Evolutionary conservation across 1,284 basidiomycete species (phyloP).

Genomic region (Cystobasidium slooffiae): DNA sequence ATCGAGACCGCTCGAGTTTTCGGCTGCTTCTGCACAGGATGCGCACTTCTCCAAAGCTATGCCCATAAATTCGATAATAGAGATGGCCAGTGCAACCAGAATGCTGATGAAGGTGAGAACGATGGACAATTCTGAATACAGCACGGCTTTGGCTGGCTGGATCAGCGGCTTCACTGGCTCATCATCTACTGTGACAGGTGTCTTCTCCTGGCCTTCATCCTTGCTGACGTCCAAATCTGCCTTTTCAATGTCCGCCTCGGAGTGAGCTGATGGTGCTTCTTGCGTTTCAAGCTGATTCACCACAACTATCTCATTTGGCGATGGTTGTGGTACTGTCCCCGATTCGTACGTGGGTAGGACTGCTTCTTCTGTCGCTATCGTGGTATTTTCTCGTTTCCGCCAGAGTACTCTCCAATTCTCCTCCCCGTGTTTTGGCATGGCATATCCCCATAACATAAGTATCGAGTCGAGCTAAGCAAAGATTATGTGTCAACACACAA

Average conservation of each 20-base stretch:
- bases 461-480: conserved; percentile 52
- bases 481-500: neutral
- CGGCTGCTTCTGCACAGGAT: conserved; percentile 54
- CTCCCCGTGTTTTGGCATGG: conserved; percentile 42
- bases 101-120: conserved; percentile 50
- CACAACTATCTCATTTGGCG: too few relatives aligned
- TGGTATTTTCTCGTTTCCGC: conserved; percentile 6
- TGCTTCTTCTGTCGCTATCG: neutral
- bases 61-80: conserved; percentile 57
- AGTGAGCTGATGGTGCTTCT: too few relatives aligned
- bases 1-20: conserved; percentile 54
- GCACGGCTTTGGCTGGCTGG: neutral
- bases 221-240: conserved; percentile 12
- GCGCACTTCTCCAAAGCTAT: conserved; percentile 55
- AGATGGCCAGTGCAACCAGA: conserved; percentile 55
- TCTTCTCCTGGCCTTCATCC: conserved; percentile 19
- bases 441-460: conserved; percentile 57
- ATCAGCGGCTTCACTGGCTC: neutral
- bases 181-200: neutral
- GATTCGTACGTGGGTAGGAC: too few relatives aligned
- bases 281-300: too few relatives aligned
- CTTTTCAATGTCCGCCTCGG: neutral
- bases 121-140: conserved; percentile 44
- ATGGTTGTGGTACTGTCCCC: too few relatives aligned
- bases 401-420: conserved; percentile 37